Evolutionary conservation across 371 early-diverging fungal genomes (phyloP), one percentile per base, ranked within the genome.

Genomic region (Syncephalastrum racemosum): DNA sequence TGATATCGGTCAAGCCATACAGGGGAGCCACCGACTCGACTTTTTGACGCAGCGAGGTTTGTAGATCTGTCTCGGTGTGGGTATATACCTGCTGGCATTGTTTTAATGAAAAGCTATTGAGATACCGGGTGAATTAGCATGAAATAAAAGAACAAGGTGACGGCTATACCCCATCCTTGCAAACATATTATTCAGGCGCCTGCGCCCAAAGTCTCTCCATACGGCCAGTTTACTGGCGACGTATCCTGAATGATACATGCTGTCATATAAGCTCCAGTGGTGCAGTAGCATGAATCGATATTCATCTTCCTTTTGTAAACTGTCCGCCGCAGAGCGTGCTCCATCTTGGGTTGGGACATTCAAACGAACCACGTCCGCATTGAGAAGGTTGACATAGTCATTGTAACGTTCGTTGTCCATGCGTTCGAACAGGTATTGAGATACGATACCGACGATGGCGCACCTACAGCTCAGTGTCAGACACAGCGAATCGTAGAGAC

Each of bases 241-340:
- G 60, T 92, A 95, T 7, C 85, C 79, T 20, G 93, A 91, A 69
- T 90, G 90, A 50, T 83, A 87, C 92, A 96, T 87, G 53, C 89
- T 84, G 25, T 90, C 92, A 60, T 88, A 87, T 18, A 96, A 67
- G 23, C 87, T 90, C 97, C 97, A 96, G 67, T 96, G 97, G 45
- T 95, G 79, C 50, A 91, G 83, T 66, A 96, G 71, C 83, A 90
- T 83, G 46, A 96, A 85, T 43, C 88, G 69, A 52, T 92, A 90
- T 68, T 94, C 95, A 16, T 88, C 85, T 7, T 76, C 80, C 24
- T 62, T 59, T 46, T 64, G 67, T 31, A 76, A 71, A n/a, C 53
- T 55, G 24, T 60, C 53, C 22, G 56, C 57, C 2, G 54, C 50
- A 7, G 66, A 50, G 16, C 53, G 50, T 12, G 46, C 22, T 18